phyloP scores from a whole-genome alignment of 2,329 filamentous ascomycete genomes.

The Incumbomyces delicatus region DNA sequence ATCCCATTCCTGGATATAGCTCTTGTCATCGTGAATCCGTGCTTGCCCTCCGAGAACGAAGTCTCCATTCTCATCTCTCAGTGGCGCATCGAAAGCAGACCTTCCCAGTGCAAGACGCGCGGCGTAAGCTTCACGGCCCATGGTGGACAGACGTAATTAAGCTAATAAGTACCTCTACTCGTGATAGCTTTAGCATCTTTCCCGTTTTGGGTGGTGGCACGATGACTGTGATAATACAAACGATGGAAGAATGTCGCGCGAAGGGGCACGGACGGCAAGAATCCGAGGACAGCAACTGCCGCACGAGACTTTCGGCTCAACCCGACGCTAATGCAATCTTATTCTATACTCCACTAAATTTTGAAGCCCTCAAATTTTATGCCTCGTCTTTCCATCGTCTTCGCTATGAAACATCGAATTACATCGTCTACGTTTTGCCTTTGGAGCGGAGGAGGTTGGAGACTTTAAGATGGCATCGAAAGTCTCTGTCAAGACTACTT shows the following conservation, averaged over 20 bases:
- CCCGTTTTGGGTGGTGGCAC: no score
- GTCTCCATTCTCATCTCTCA: slow-evolving; percentile 18
- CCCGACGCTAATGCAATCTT: slow-evolving; percentile 1
- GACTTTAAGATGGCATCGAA: slow-evolving; percentile 41
- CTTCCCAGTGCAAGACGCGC: slow-evolving; percentile 33
- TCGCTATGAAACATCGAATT: no score
- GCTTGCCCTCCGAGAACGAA: slow-evolving; percentile 17
- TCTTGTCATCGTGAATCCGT: slow-evolving; percentile 27
- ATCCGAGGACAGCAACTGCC: no score
- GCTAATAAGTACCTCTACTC: neutral
- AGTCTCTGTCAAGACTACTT: slow-evolving; percentile 67
- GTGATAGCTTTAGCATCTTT: no score
- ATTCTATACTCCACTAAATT: slow-evolving; percentile 1
- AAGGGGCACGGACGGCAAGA: neutral
- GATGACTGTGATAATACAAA: neutral
- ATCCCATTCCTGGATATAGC: slow-evolving; percentile 41
- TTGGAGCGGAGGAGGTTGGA: neutral
- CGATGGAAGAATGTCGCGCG: neutral
- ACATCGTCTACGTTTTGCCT: no score
- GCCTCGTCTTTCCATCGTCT: neutral
- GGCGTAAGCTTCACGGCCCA: slow-evolving; percentile 38
- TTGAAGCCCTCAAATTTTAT: neutral
- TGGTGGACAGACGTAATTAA: slow-evolving; percentile 14
- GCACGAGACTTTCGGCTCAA: no score
- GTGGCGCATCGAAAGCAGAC: slow-evolving; percentile 17